Conservation (phyloP, 2,329 filamentous ascomycete species). For the Ophiostoma tasmaniense region DNA sequence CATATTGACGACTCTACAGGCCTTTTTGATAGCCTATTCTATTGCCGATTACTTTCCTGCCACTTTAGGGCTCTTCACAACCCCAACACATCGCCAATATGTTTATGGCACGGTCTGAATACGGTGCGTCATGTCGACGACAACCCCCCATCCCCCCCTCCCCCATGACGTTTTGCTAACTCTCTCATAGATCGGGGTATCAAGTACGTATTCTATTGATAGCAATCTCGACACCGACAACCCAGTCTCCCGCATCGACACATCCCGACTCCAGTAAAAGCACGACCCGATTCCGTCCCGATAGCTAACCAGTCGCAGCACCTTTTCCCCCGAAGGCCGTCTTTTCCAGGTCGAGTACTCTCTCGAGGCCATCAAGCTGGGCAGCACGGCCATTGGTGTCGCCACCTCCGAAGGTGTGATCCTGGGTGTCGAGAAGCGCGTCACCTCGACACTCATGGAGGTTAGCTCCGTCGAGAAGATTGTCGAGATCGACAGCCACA, state of each 20-base stretch:
- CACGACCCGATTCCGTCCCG: background rate
- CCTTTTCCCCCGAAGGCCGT: slow-evolving; percentile 98
- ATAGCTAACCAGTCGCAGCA: slow-evolving; percentile 45
- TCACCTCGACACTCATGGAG: slow-evolving; percentile 94
- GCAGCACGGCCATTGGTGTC: slow-evolving; percentile 95
- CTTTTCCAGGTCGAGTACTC: slow-evolving; percentile 99
- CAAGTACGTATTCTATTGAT: slow-evolving; percentile 52
- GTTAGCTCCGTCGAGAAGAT: slow-evolving; percentile 99
- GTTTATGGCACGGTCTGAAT: slow-evolving; percentile 99
- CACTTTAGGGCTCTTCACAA: slow-evolving; percentile 12
- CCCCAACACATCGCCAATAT: slow-evolving; percentile 51
- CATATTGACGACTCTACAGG: background rate
- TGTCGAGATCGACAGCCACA: slow-evolving; percentile 97
- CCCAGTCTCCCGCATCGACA: background rate
- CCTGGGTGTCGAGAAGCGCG: slow-evolving; percentile 96
- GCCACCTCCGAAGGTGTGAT: slow-evolving; percentile 92
- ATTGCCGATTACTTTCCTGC: background rate
- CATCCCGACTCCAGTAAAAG: background rate
- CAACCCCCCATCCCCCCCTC: slow-evolving; percentile 15
- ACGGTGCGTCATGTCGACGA: slow-evolving; percentile 54
- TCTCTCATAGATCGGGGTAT: slow-evolving; percentile 74
- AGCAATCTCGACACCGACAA: background rate
- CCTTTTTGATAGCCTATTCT: too few relatives aligned
- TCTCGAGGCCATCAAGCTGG: slow-evolving; percentile 98
- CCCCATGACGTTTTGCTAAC: background rate